Evolutionary conservation across 768 basidiomycete genomes (phyloP), one percentile per base, ranked within the genome.

Genomic region (Hydnomerulius pinastri): DNA sequence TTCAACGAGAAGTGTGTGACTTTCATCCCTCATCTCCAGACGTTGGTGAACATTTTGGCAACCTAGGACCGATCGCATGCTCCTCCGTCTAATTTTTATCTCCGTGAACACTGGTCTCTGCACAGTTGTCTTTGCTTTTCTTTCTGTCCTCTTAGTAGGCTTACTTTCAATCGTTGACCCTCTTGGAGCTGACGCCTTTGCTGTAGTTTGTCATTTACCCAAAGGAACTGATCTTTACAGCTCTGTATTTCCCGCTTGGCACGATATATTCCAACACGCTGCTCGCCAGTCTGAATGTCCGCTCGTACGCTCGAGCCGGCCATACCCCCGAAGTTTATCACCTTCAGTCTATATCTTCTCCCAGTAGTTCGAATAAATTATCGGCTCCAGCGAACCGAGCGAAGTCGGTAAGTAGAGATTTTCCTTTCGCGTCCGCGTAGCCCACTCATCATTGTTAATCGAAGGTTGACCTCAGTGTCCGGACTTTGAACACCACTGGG

Each of bases 231-330:
- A 51, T 62, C 41, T 55, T 59, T 41, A 54, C 46, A 13, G 61
- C 62, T 4, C 17, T 70, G 33, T 70, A 64, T 41, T 65, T 58
- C 36, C 64, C 70, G 5, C 55, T 71, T 20, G 63, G 68, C 41
- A 58, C 66, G 25, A 51, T 70, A 13, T 72, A 73, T 37, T 62
- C 67, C 40, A 68, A 66, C 53, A 66, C 70, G 21, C 39, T 71
- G 5, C 61, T 73, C 28, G 65, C 61, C 35, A 73, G 57, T 48
- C 58, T 70, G 44, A 67, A 71, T 21, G 54, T 60, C 0, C 63
- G 67, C 30, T 29, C 53, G 23, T 62, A 54, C 35, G 18, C 32
- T 9, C 56, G 62, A 4, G 49, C 45, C n/a, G 35, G 42, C 24
- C 27, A 17, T 8, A 13, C 28, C 10, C 6, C 15, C 3, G 55